These are phyloP conservation scores for Didymella sp. DNA, from an alignment of 2,329 filamentous ascomycete genomes.

Conservation along the genomic window DNA sequence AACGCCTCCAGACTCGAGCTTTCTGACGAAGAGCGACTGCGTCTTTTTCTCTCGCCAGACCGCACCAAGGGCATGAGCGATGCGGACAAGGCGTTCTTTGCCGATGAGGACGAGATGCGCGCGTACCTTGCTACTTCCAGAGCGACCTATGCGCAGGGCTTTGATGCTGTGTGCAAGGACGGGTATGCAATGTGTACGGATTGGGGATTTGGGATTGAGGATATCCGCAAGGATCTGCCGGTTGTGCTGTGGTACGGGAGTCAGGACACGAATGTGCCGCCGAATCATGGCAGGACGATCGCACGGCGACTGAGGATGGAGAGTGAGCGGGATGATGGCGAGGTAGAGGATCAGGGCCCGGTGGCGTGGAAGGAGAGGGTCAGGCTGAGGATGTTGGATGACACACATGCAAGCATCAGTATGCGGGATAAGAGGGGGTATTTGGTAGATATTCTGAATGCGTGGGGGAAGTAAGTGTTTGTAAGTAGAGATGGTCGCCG, in stretches of 20 bases:
- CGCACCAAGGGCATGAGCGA: slow-evolving; percentile 11
- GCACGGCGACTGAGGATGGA: slow-evolving; percentile 34
- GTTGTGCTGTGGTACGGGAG: slow-evolving; percentile 51
- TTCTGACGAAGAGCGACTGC: slow-evolving; percentile 27
- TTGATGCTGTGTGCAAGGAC: slow-evolving; percentile 40
- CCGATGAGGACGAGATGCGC: slow-evolving; percentile 31
- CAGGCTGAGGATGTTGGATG: slow-evolving; percentile 41
- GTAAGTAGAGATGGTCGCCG: not conserved
- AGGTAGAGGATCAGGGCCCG: not conserved
- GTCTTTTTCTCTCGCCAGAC: slow-evolving; percentile 18
- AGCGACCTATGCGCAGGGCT: slow-evolving; percentile 43
- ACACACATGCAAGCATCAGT: slow-evolving; percentile 43
- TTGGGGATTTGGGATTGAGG: slow-evolving; percentile 48
- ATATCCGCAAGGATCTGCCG: slow-evolving; percentile 46
- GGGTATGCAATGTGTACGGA: slow-evolving; percentile 35
- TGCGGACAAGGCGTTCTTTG: slow-evolving; percentile 35
- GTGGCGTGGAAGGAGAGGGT: slow-evolving; percentile 28
- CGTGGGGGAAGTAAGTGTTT: slow-evolving; percentile 8
- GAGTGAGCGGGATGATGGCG: not conserved
- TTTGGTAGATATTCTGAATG: slow-evolving; percentile 19
- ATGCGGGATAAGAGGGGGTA: slow-evolving; percentile 28
- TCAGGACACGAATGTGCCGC: slow-evolving; percentile 43
- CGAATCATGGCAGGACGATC: slow-evolving; percentile 45
- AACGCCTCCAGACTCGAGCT: slow-evolving; percentile 41
- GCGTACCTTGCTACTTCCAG: slow-evolving; percentile 28